A percentile compares a stretch with the other conserved stretches of the same genome.
Conservation (phyloP, 768 basidiomycete species). For the Lyophyllum atratum region DNA sequence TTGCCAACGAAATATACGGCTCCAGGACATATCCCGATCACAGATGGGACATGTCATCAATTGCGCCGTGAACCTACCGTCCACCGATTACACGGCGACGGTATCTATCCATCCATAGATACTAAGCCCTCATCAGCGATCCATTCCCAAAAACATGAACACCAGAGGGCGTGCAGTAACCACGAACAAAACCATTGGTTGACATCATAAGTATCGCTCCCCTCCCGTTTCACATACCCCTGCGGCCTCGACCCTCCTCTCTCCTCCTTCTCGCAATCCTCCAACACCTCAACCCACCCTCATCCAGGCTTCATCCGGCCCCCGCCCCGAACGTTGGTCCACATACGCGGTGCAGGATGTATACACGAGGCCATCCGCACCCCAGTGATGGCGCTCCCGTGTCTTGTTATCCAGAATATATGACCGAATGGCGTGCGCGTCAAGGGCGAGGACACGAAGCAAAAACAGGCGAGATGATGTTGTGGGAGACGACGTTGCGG, state of each 20-base stretch:
- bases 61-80: too few relatives aligned
- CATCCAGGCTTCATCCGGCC: slow-evolving; percentile 55
- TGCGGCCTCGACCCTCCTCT: slow-evolving; percentile 42
- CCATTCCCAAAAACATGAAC: too few relatives aligned
- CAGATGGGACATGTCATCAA: too few relatives aligned
- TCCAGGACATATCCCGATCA: too few relatives aligned
- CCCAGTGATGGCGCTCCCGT: slow-evolving; percentile 61
- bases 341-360: slow-evolving; percentile 70
- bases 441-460: slow-evolving; percentile 64
- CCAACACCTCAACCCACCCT: slow-evolving; percentile 49
- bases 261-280: slow-evolving; percentile 46
- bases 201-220: slow-evolving; percentile 38
- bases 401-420: slow-evolving; percentile 29
- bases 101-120: too few relatives aligned
- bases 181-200: not conserved
- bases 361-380: slow-evolving; percentile 69
- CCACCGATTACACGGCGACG: too few relatives aligned
- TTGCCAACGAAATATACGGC: too few relatives aligned
- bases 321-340: slow-evolving; percentile 65
- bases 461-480: slow-evolving; percentile 73
- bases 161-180: too few relatives aligned
- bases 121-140: too few relatives aligned
- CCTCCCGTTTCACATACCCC: slow-evolving; percentile 40
- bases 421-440: slow-evolving; percentile 48
- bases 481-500: slow-evolving; percentile 26